These are phyloP conservation scores for Marasmius sp. DNA, from an alignment of 1,284 basidiomycete species.

Conservation along the genomic window DNA sequence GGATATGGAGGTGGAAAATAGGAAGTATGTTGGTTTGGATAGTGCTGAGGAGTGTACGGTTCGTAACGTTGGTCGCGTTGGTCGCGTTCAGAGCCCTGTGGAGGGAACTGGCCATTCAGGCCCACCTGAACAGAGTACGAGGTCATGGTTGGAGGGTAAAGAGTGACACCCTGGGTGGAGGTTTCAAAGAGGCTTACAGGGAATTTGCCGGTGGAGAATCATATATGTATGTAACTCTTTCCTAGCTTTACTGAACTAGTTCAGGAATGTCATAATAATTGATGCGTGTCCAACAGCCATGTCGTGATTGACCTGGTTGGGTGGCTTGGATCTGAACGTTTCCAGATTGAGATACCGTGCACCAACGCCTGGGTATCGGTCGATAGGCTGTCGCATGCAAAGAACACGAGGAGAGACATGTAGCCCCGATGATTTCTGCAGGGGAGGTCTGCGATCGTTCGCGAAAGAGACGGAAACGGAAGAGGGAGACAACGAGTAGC, in stretches of 20 bases:
- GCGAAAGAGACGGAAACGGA: not conserved
- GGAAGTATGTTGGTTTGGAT: not conserved
- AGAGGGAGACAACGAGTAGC: not conserved
- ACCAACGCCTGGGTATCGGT: not conserved
- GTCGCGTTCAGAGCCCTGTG: not conserved
- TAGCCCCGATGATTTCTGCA: not conserved
- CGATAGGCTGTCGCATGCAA: not conserved
- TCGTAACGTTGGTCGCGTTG: not conserved
- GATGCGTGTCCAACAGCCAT: not conserved
- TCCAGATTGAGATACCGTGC: not conserved
- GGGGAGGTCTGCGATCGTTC: not conserved
- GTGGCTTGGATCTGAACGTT: not conserved
- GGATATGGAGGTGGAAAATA: constrained; percentile 1
- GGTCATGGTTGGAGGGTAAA: not conserved
- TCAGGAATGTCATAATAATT: constrained; percentile 1
- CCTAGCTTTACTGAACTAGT: not conserved
- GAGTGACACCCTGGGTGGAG: not conserved
- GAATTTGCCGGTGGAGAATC: constrained; percentile 1
- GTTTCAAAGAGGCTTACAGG: not conserved
- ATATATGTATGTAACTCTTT: not conserved
- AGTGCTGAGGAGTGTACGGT: not conserved
- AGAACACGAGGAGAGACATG: not conserved
- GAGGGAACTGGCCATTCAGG: not conserved
- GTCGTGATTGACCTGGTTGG: not conserved
- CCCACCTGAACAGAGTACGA: not conserved